Evolutionary conservation across 2,329 filamentous ascomycete genomes (phyloP), one percentile per base, ranked within the genome.

Genomic region (Penicillium sp.): DNA sequence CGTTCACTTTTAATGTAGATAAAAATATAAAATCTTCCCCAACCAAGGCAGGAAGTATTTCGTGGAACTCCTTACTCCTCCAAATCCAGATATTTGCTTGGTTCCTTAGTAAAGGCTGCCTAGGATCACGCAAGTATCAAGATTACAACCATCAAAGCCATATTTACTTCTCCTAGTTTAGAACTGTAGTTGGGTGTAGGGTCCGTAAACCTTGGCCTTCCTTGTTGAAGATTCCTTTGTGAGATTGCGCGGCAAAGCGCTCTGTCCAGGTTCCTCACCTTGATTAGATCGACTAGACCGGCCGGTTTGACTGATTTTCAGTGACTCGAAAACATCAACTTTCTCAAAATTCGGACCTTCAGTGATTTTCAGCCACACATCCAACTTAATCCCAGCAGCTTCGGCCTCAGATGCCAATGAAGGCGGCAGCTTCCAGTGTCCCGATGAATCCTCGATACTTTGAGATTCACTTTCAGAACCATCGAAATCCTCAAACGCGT

Each of bases 251-350:
- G 44, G 27, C 25, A 46, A 8, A 27, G 5, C 11, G 14, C 30
- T 38, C 44, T 11, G 33, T 22, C 31, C 36, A 46, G 44, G 14
- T 22, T 14, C 16, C 22, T 18, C 33, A 38, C 44, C 20, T 46
- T 30, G 33, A 24, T 39, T 30, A 22, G 28, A 10, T 39, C 33
- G 44, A 25, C 9, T 39, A 46, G 33, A 46, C 18, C 6, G 33
- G n/a, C 39, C 33, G 20, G 5, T 30, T 39, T 46, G 44, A 46
- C 33, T 46, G 13, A 36, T 36, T 49, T 49, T 45, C 16, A 50
- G 35, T 27, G 30, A 45, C 16, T 22, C 28, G 16, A 45, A 36
- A 38, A 53, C 22, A 16, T 50, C 41, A n/a, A 8, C 16, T 42
- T 38, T 24, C 36, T 33, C 18, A 7, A 45, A 44, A 5, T 41